Evolutionary conservation across 23 red algal species (phyloP), one percentile per base, ranked within the genome.

Genomic region (Cyanidium caldarium): DNA sequence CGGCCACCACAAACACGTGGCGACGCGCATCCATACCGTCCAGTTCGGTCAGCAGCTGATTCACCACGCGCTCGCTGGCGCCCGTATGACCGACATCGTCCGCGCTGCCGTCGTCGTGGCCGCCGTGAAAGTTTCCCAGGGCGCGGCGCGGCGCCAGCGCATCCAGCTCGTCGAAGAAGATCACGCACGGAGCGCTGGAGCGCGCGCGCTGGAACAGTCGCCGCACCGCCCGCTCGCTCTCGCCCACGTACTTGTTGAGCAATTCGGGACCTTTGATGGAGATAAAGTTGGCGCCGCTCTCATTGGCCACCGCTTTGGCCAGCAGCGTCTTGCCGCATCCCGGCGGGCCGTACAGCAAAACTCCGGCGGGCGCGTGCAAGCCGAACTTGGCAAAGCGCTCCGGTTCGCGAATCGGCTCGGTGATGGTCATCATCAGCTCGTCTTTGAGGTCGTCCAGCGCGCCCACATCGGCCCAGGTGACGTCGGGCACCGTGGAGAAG

Each of bases 131-230:
- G 35, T 21, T 17, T 3, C 58, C 79, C 0, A 31, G 17, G 45
- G 81, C 75, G 19, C 92, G 79, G 7, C 84, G 58, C 37, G 92
- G 80, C 15, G 92, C 92, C 2, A 98, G 74, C 31, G 92, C 92
- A 56, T 98, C 92, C 19, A 98, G 57, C 45, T 98, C 92, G 41
- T 98, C 92, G 77, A 98, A 98, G 72, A 98, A 98, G 34, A 98
- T 78, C 28, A 98, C 69, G 67, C 92, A 98, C 0, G 92, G 92
- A 5, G 92, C 80, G 57, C 76, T 81, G 2, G 80, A 51, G 36
- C 86, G 58, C 3, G 92, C 92, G 57, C 86, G 58, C 42, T 78
- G 79, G 77, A 98, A 98, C 35, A 98, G 65, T 37, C 77, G 83
- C 35, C 92, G 80, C 0, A 98, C 92, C 16, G 84, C 81, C 0